Evolutionary conservation across 1,284 basidiomycete species (phyloP), one percentile per base, ranked within the genome.

Genomic region (Ceratobasidium sp.): DNA sequence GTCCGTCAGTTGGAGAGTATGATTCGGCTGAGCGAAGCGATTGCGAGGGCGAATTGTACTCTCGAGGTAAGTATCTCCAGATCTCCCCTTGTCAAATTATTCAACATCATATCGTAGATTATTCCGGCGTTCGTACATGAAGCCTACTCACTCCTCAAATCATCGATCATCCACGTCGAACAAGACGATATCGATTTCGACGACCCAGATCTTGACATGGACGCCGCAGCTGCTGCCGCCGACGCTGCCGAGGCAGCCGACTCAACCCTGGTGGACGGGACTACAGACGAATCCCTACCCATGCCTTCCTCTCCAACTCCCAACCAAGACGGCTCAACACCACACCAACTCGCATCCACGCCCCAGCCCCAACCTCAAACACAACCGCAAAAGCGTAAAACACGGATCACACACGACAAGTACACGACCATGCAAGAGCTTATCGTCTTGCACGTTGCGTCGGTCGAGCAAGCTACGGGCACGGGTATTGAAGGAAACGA

Each of bases 121-220:
- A 92, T 89, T 0, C 96, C 96, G 0, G 91, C 88, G 0, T 98
- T 98, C 81, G 98, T 99, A 19, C 89, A 94, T 37, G 98, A 99
- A 83, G 97, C 98, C 1, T 98, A 95, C 83, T 91, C 89, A 34
- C 90, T 99, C 14, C 86, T 99, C 24, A 90, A 94, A 46, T 96
- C 98, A 82, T 98, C 96, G 1, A 99, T 99, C 83, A 98, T 99
- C 79, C 98, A 99, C 80, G 97, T 99, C 77, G 98, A 99, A 81
- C 96, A 98, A 83, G 98, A 99, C 80, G 97, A 99, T 79, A 92
- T 99, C 80, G 95, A 96, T 81, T 94, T 99, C 80, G 97, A 98
- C 80, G 95, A 98, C 77, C 96, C 98, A 79, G 80, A 82, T 74
- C 48, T 81, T 79, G 74, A 81, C 49, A 75, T 86, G 62, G 84